phyloP scores from a whole-genome alignment of 2,329 filamentous ascomycete genomes.

The Lecanicillium sp. region DNA sequence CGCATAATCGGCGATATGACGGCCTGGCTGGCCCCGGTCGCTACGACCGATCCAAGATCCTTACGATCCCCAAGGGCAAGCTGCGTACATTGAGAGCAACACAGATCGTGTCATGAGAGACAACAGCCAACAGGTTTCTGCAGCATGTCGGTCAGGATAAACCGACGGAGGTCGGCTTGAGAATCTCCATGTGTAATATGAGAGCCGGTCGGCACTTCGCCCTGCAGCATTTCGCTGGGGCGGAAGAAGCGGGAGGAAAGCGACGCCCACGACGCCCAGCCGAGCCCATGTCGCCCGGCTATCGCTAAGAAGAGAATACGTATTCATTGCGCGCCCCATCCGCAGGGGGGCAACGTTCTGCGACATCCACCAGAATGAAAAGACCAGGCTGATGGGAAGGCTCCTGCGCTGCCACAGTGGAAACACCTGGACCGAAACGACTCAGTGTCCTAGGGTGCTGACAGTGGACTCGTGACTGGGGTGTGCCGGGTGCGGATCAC shows the following conservation, averaged over 20 bases:
- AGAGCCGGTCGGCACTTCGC: neutral
- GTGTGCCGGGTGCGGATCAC: neutral
- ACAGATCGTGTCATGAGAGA: neutral
- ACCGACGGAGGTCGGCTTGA: neutral
- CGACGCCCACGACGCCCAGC: too few species aligned
- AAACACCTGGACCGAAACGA: neutral
- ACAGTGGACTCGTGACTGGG: slow-evolving; percentile 1
- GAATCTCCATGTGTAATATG: neutral
- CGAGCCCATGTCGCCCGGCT: neutral
- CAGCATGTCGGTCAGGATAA: neutral
- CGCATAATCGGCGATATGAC: slow-evolving; percentile 12
- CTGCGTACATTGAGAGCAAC: neutral
- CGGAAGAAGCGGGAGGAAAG: neutral
- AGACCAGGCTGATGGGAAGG: neutral
- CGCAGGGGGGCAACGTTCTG: too few species aligned
- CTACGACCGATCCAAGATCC: slow-evolving; percentile 10
- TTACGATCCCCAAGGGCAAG: slow-evolving; percentile 2
- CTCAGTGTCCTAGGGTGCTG: neutral
- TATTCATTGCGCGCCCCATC: neutral
- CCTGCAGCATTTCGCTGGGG: neutral
- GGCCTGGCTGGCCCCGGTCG: slow-evolving; percentile 9
- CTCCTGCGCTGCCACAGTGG: neutral
- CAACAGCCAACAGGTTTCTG: neutral
- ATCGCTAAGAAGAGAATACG: neutral
- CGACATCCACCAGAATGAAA: neutral